phyloP scores from a whole-genome alignment of 768 basidiomycete genomes.

The Nevesoporus exiguus region DNA sequence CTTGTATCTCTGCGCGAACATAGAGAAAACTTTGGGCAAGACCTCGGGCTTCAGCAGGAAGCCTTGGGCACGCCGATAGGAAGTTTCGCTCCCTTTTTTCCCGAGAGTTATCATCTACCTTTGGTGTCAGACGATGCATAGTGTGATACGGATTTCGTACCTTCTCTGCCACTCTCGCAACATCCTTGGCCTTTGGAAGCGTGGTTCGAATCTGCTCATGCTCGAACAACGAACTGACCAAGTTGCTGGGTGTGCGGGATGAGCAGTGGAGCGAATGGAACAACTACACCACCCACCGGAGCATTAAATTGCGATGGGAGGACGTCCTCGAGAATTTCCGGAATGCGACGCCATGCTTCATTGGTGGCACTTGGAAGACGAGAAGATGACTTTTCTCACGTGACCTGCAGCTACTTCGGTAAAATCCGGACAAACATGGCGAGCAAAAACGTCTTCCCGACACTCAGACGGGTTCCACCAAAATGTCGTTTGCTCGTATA shows the following conservation, averaged over 20 bases:
- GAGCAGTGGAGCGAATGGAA: neutral
- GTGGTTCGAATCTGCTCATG: conserved; percentile 97
- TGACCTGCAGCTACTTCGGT: conserved; percentile 17
- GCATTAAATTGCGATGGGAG: conserved; percentile 89
- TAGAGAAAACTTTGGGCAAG: conserved; percentile 79
- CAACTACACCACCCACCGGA: conserved; percentile 57
- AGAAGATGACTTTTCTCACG: neutral
- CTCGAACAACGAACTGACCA: conserved; percentile 90
- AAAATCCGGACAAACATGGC: conserved; percentile 21
- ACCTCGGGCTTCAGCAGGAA: conserved; percentile 74
- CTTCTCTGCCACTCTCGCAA: conserved; percentile 91
- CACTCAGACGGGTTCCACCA: conserved; percentile 20
- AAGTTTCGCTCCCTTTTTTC: conserved; percentile 72
- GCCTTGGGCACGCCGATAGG: conserved; percentile 68
- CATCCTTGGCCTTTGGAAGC: conserved; percentile 88
- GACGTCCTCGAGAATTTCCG: conserved; percentile 90
- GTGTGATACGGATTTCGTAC: conserved; percentile 33
- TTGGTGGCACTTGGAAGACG: conserved; percentile 33
- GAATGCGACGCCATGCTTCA: conserved; percentile 95
- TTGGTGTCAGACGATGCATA: conserved; percentile 5
- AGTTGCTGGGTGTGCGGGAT: conserved; percentile 54
- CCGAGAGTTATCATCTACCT: conserved; percentile 84
- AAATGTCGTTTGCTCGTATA: conserved; percentile 35
- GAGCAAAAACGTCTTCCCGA: neutral
- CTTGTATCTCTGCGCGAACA: conserved; percentile 77